phyloP scores from a whole-genome alignment of 225 moss, liverwort and hornwort genomes.

The Pleurozium schreberi region DNA sequence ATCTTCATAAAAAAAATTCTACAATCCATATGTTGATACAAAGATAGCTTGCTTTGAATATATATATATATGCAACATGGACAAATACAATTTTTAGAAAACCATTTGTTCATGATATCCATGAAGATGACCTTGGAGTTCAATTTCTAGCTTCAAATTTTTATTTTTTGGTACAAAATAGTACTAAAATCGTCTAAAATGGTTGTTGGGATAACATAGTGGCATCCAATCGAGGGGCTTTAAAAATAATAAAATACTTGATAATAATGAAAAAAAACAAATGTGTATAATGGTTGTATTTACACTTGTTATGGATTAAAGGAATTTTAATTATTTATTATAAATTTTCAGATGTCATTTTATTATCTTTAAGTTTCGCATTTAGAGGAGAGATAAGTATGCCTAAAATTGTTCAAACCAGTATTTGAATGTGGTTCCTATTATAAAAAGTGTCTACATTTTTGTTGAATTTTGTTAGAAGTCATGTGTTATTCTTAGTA shows the following conservation, averaged over 20 bases:
- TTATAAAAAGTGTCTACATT: no score
- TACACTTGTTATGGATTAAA: not conserved
- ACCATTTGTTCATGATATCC: not conserved
- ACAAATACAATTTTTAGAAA: not conserved
- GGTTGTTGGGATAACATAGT: accelerated
- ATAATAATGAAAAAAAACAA: not conserved
- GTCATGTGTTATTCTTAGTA: accelerated
- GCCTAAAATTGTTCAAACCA: not conserved
- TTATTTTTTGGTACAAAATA: not conserved
- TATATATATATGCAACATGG: not conserved
- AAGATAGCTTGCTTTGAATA: not conserved
- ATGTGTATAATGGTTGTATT: not conserved
- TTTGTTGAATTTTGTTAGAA: not conserved
- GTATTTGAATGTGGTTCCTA: not conserved
- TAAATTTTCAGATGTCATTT: not conserved
- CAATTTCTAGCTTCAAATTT: not conserved
- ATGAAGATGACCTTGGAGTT: accelerated
- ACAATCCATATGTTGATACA: not conserved
- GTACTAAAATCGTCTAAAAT: not conserved
- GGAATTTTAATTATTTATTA: not conserved
- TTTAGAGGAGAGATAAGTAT: no score
- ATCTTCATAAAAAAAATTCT: not conserved
- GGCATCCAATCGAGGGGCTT: accelerated
- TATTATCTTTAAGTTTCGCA: no score
- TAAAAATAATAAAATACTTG: not conserved